Conservation (phyloP, 345 rosid genomes). For the Barbarea vulgaris region DNA sequence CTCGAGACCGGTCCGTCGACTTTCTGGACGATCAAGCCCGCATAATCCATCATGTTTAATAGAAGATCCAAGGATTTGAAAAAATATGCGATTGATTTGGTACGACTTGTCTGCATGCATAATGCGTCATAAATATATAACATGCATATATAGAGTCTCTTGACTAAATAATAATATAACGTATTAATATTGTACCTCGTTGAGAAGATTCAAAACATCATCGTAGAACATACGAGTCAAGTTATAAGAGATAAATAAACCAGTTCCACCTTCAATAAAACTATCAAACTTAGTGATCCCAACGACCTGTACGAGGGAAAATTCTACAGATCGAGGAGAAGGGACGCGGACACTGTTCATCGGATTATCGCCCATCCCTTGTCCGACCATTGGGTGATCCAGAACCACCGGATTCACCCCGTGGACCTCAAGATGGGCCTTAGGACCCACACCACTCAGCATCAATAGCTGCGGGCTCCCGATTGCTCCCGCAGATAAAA, state of each 20-base stretch:
- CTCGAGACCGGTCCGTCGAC: slow-evolving; percentile 53
- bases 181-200: slow-evolving; percentile 41
- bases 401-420: slow-evolving; percentile 44
- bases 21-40: slow-evolving; percentile 52
- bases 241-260: slow-evolving; percentile 40
- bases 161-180: slow-evolving; percentile 5
- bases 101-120: not conserved
- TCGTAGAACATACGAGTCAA: slow-evolving; percentile 39
- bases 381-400: slow-evolving; percentile 71
- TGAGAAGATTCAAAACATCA: slow-evolving; percentile 28
- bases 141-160: slow-evolving; percentile 11
- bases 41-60: not conserved
- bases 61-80: not conserved
- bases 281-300: slow-evolving; percentile 54
- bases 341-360: slow-evolving; percentile 59
- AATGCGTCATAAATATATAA: not conserved
- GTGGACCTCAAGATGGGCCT: slow-evolving; percentile 42
- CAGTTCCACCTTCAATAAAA: slow-evolving; percentile 60
- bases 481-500: slow-evolving; percentile 68
- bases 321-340: slow-evolving; percentile 58
- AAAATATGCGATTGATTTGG: not conserved
- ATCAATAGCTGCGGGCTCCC: slow-evolving; percentile 83
- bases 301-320: slow-evolving; percentile 56
- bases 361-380: slow-evolving; percentile 78
- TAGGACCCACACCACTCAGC: slow-evolving; percentile 80